phyloP scores from a whole-genome alignment of 2,329 filamentous ascomycete species.

The Phialophora macrospora region DNA sequence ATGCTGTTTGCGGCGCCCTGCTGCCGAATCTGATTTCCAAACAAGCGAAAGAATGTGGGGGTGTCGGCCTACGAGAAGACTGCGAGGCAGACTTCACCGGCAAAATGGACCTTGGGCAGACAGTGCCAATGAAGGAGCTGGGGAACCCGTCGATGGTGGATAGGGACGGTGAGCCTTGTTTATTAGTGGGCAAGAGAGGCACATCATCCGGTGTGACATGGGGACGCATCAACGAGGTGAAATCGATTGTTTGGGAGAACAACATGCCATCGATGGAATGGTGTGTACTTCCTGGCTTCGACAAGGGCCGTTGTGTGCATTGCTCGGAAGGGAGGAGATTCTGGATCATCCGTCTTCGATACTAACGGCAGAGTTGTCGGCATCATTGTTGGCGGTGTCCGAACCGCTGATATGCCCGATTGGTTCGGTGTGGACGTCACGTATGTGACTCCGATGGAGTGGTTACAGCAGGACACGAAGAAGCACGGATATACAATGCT shows the following conservation, averaged over 20 bases:
- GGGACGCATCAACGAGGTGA: slow-evolving; percentile 13
- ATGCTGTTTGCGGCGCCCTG: background rate
- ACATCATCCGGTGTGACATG: slow-evolving; percentile 9
- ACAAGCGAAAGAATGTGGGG: background rate
- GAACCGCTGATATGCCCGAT: background rate
- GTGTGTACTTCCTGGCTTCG: slow-evolving; percentile 8
- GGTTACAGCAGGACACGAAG: slow-evolving; percentile 10
- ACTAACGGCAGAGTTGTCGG: slow-evolving; percentile 15
- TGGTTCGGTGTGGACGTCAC: slow-evolving; percentile 4
- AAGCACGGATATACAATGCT: slow-evolving; percentile 7
- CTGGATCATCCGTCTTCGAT: slow-evolving; percentile 18
- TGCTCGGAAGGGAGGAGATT: slow-evolving; percentile 5
- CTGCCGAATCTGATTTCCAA: background rate
- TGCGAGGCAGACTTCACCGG: background rate
- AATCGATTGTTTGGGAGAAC: slow-evolving; percentile 11
- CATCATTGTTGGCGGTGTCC: slow-evolving; percentile 6
- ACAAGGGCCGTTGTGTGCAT: background rate
- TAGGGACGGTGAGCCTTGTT: background rate
- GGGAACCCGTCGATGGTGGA: background rate
- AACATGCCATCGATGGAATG: slow-evolving; percentile 12
- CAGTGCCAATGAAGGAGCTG: slow-evolving; percentile 12
- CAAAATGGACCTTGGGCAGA: background rate
- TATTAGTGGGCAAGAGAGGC: slow-evolving; percentile 18
- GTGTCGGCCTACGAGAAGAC: background rate
- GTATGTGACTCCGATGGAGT: slow-evolving; percentile 17